Conservation (phyloP, 208 protist species). For the Perkinsela sp. region DNA sequence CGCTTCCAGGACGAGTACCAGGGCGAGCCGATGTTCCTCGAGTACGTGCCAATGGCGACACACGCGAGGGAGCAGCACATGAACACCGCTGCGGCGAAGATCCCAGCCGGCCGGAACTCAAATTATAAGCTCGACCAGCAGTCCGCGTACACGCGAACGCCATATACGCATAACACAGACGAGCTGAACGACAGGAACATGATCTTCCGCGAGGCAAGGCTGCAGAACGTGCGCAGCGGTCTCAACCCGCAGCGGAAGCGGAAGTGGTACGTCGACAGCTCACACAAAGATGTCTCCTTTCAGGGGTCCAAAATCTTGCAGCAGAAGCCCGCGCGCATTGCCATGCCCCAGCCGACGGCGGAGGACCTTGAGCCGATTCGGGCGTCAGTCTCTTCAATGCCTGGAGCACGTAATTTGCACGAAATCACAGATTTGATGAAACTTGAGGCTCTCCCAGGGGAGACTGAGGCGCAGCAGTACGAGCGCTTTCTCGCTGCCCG, state of each 20-base stretch:
- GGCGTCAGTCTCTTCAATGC: neutral
- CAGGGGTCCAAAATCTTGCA: neutral
- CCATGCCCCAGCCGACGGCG: neutral
- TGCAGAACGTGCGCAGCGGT: neutral
- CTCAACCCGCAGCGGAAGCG: neutral
- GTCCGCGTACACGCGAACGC: neutral
- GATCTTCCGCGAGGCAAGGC: neutral
- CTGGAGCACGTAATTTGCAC: neutral
- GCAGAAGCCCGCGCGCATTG: neutral
- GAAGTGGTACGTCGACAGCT: neutral
- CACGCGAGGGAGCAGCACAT: neutral
- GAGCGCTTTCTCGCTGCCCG: neutral
- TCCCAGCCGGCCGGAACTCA: neutral
- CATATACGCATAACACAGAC: neutral
- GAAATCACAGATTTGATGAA: neutral
- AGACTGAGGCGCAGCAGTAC: neutral
- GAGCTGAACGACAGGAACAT: neutral
- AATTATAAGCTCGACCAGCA: neutral
- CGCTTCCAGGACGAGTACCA: neutral
- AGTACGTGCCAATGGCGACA: neutral
- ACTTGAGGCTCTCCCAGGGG: neutral
- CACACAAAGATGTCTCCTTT: neutral
- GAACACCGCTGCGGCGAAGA: neutral
- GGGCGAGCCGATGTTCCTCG: neutral
- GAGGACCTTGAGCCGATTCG: neutral